Percentiles rank a stretch among this genome's conserved stretches.
phyloP scores from a whole-genome alignment of 768 basidiomycete genomes.

The Agrocybe pediades region DNA sequence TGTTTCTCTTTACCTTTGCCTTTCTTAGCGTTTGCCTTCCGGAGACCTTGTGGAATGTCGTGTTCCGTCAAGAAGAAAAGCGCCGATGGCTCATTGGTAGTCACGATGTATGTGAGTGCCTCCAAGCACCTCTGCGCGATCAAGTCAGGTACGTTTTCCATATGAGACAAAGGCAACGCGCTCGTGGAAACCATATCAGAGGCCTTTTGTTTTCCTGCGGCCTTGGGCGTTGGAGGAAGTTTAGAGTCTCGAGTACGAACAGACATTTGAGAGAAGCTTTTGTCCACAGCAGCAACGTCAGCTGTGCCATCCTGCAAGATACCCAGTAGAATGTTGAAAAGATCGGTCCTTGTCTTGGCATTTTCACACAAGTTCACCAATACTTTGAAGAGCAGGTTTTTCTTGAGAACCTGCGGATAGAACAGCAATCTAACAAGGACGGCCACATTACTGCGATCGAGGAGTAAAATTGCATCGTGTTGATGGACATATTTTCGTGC shows the following conservation, averaged over 20 bases:
- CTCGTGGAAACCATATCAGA: conserved; percentile 54
- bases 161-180: conserved; percentile 53
- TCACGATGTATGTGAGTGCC: conserved; percentile 85
- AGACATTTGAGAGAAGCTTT: conserved; percentile 90
- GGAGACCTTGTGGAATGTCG: conserved; percentile 81
- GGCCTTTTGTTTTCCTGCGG: conserved; percentile 71
- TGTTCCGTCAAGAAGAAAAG: conserved; percentile 97
- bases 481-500: conserved; percentile 54
- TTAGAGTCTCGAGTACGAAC: conserved; percentile 54
- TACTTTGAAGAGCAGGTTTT: conserved; percentile 83
- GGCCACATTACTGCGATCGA: conserved; percentile 89
- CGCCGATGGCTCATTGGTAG: conserved; percentile 79
- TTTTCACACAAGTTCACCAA: conserved; percentile 97
- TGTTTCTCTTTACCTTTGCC: conserved; percentile 96
- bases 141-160: conserved; percentile 87
- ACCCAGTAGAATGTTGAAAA: conserved; percentile 92
- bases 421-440: conserved; percentile 91
- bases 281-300: conserved; percentile 89
- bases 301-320: conserved; percentile 95
- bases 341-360: conserved; percentile 82
- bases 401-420: conserved; percentile 91
- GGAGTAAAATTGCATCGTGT: conserved; percentile 89
- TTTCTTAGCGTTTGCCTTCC: conserved; percentile 71
- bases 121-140: conserved; percentile 95
- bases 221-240: conserved; percentile 54